Evolutionary conservation across 2,329 filamentous ascomycete genomes (phyloP), one percentile per base, ranked within the genome.

Genomic region (Davidsoniella virescens): DNA sequence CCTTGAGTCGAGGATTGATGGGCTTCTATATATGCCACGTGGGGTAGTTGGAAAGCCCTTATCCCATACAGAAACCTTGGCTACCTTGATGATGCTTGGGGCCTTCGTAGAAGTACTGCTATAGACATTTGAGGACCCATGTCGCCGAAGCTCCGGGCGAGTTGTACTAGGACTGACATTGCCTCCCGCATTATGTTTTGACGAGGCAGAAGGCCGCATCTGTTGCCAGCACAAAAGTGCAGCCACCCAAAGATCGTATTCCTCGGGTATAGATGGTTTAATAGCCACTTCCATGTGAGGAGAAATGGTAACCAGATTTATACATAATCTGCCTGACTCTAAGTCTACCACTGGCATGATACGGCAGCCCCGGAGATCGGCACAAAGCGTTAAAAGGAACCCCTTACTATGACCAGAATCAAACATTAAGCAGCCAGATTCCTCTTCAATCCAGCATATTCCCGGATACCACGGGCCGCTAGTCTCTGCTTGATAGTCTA

Each of bases 1-100:
- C 25, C 70, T 67, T 20, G 74, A 58, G 59, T 80, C 75, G 53
- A 73, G 67, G 1, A 75, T 75, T 1, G 76, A 79, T 2, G 76
- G 70, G 3, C 73, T 66, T 57, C 70, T 73, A 46, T 76, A 69
- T 51, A 80, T 72, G 16, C 75, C 68, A 42, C 70, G 67, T 5
- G 78, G 75, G 37, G 72, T 71, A 16, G 65, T 64, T 10, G 76
- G 70, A 5, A 68, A 60, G 1, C 80, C 82, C 61, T 84, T 92
- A 64, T 96, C 87, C 90, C 88, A 95, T 44, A 94, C 72, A 60
- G 87, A 80, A 61, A 94, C 77, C 61, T 87, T 88, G 50, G 87
- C 92, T 44, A 95, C 86, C 62, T 96, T 98, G 68, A 96, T 96
- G 56, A 96, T 92, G 50, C 82, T 92, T 1, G 50, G 50, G 16